Evolutionary conservation across 75 land plant species (phyloP).

Genomic region (Azolla pinnata): DNA sequence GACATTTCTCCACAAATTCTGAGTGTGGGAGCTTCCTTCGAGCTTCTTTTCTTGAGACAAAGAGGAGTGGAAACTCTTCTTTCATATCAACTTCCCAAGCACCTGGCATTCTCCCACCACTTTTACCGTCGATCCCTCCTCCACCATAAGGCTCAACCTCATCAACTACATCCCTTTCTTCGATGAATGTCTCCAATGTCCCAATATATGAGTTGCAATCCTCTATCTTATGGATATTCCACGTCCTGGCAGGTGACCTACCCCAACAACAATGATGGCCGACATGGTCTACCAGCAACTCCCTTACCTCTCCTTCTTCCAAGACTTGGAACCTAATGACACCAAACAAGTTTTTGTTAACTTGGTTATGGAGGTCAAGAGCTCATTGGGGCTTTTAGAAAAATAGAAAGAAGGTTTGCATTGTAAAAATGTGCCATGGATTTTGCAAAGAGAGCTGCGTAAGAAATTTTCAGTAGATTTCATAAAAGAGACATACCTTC

Average conservation of each 20-base stretch:
- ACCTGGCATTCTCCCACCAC: slow-evolving; percentile 53
- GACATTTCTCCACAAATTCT: slow-evolving; percentile 65
- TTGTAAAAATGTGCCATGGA: too few species aligned
- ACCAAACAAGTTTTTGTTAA: too few species aligned
- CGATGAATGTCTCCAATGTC: slow-evolving; percentile 80
- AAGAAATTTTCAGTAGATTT: too few species aligned
- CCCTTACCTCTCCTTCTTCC: slow-evolving; percentile 84
- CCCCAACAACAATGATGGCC: slow-evolving; percentile 92
- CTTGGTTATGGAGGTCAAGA: too few species aligned
- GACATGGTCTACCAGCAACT: slow-evolving; percentile 77
- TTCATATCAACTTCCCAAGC: slow-evolving; percentile 91
- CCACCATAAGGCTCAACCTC: slow-evolving; percentile 56
- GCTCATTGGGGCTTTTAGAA: too few species aligned
- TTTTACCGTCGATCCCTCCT: slow-evolving; percentile 45
- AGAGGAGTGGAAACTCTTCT: slow-evolving; percentile 72
- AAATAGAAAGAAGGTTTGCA: too few species aligned
- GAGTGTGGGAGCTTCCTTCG: slow-evolving; percentile 64
- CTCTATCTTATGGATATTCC: slow-evolving; percentile 68
- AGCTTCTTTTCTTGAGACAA: slow-evolving; percentile 51
- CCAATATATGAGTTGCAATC: slow-evolving; percentile 97
- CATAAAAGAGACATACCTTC: too few species aligned
- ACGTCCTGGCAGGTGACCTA: slow-evolving; percentile 68
- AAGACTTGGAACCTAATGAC: slow-evolving; percentile 45
- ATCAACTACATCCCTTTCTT: slow-evolving; percentile 68
- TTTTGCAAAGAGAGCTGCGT: too few species aligned